Base-by-base conservation (phyloP, 352 stramenopile species). In the Phytophthora citrophthora region DNA sequence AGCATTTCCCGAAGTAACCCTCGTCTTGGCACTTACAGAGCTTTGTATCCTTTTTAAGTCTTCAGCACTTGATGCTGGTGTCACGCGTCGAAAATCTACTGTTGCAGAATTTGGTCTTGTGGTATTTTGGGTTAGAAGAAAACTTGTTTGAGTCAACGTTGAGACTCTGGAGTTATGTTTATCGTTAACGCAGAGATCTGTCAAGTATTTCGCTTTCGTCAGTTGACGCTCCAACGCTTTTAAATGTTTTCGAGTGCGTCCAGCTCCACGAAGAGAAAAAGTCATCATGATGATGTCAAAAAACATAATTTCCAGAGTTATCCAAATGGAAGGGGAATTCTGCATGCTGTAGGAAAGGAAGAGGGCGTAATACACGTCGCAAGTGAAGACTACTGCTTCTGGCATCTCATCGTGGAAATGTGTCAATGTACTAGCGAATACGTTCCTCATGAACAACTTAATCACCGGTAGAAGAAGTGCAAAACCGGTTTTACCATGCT, bases 301-400 rank as follows among this genome's bases (percentile, higher is more conserved):
- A 34, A 24, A 6, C 43, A 55, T 55, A 4, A 62, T 29, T n/a
- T 54, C 54, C 7, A 62, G 9, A 5, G 43, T 62, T 10, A 16
- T 48, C 43, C 43, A 62, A 7, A 62, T 13, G 9, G 44, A 55
- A 0, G 54, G 54, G 3, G 54, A 61, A 10, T 61, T 61, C 6
- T 61, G 54, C 54, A 61, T 54, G 8, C 54, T 48, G n/a, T 49
- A 62, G 1, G 32, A 38, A 4, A 48, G 10, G 24, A 55, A 62
- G 0, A 62, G 24, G 2, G 54, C 31, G 18, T 41, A 32, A 26
- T 48, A 55, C 2, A 62, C 23, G 15, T 62, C 54, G 6, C 24
- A 45, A 7, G 46, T 46, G 31, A 54, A 61, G 0, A 61, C 31
- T 8, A 62, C 23, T 1, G 47, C 16, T 20, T 44, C 45, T 10